Evolutionary conservation across 2,329 filamentous ascomycete species (phyloP).

Genomic region (Mollisiaceae sp.): DNA sequence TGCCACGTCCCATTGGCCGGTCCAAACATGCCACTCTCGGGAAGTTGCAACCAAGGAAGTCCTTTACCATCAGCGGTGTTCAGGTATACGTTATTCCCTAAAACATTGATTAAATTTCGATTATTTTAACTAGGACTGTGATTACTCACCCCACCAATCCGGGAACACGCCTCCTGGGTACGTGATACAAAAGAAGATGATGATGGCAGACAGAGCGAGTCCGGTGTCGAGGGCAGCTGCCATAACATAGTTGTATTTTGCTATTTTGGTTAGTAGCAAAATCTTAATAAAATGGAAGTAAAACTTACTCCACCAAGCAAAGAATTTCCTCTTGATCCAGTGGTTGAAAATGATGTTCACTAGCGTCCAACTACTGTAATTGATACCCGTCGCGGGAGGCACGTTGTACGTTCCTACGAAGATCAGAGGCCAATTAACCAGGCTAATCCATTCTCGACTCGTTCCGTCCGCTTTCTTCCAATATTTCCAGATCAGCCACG

Average conservation of each 20-base stretch:
- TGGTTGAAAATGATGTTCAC: slow-evolving; percentile 75
- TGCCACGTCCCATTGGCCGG: slow-evolving; percentile 22
- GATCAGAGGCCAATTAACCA: slow-evolving; percentile 43
- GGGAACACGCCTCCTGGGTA: slow-evolving; percentile 62
- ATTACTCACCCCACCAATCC: slow-evolving; percentile 74
- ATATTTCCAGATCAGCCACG: slow-evolving; percentile 53
- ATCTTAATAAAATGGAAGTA: slow-evolving; percentile 54
- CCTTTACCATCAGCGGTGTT: slow-evolving; percentile 35
- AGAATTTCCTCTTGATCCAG: slow-evolving; percentile 65
- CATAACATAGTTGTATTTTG: slow-evolving; percentile 78
- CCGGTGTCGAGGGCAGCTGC: slow-evolving; percentile 74
- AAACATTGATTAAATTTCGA: slow-evolving; percentile 67
- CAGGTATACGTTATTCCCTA: slow-evolving; percentile 52
- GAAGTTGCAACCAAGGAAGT: slow-evolving; percentile 25
- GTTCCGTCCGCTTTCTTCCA: slow-evolving; percentile 41
- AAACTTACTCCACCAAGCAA: slow-evolving; percentile 60
- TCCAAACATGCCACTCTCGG: slow-evolving; percentile 28
- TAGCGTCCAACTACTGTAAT: slow-evolving; percentile 74
- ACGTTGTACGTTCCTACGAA: slow-evolving; percentile 46
- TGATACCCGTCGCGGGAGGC: slow-evolving; percentile 68
- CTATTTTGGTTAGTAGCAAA: slow-evolving; percentile 53
- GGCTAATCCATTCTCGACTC: slow-evolving; percentile 34
- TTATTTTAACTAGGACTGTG: slow-evolving; percentile 52
- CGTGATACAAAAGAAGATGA: slow-evolving; percentile 73
- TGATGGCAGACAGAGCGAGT: slow-evolving; percentile 67